Conservation (phyloP, 306 rosid genomes). For the Prinsepia uniflora region DNA sequence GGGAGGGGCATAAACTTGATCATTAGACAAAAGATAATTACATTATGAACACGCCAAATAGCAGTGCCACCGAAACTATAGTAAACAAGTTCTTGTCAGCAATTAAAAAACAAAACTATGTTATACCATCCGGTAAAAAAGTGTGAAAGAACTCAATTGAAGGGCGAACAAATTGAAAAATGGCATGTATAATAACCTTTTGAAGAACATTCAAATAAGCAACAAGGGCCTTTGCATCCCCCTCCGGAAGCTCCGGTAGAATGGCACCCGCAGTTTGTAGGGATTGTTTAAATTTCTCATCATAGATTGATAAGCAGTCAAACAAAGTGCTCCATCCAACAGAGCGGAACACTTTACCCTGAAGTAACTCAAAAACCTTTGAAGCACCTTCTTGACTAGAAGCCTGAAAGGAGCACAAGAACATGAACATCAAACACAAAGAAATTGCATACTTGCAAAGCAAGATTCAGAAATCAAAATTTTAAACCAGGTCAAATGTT, state of each 20-base stretch:
- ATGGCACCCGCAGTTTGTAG: slow-evolving; percentile 81
- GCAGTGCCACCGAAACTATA: neutral
- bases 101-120: neutral
- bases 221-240: slow-evolving; percentile 95
- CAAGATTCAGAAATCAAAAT: slow-evolving; percentile 14
- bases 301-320: slow-evolving; percentile 87
- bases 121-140: neutral
- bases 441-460: slow-evolving; percentile 6
- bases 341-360: slow-evolving; percentile 92
- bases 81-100: neutral
- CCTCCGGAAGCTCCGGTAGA: slow-evolving; percentile 88
- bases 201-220: slow-evolving; percentile 85
- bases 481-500: slow-evolving; percentile 16
- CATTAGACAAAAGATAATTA: neutral
- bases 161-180: slow-evolving; percentile 1
- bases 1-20: neutral
- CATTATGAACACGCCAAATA: neutral
- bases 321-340: slow-evolving; percentile 98
- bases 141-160: neutral
- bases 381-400: slow-evolving; percentile 89
- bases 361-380: slow-evolving; percentile 89
- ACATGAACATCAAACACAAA: slow-evolving; percentile 2
- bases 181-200: slow-evolving; percentile 47
- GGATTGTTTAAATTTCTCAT: slow-evolving; percentile 90
- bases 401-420: slow-evolving; percentile 53